phyloP scores from a whole-genome alignment of 129 eudicot genomes.

The Gnaphalium uliginosum region DNA sequence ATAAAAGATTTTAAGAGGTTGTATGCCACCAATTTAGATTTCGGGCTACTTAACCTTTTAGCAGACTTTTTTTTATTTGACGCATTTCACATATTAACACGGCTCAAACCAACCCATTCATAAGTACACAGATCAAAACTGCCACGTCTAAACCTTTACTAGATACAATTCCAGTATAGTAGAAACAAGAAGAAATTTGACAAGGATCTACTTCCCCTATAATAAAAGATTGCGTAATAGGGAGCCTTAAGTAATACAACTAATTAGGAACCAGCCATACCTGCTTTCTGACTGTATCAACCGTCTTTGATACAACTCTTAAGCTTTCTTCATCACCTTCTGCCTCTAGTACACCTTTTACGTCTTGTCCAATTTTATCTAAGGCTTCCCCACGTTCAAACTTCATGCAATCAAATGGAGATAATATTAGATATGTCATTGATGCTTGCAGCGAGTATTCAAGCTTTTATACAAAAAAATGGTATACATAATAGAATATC shows the following conservation, averaged over 20 bases:
- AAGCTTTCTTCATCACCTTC: constrained; percentile 89
- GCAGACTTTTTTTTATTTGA: not conserved
- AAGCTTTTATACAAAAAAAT: not conserved
- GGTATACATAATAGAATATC: not conserved
- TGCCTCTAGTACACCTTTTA: constrained; percentile 66
- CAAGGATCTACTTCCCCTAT: not conserved
- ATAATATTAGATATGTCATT: not conserved
- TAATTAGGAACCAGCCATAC: constrained; percentile 32
- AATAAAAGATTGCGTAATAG: not conserved
- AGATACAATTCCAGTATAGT: not conserved
- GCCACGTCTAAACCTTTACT: not conserved
- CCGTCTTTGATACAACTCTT: constrained; percentile 67
- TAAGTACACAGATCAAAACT: not conserved
- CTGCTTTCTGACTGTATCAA: constrained; percentile 90
- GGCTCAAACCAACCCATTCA: not conserved
- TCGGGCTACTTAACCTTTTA: not conserved
- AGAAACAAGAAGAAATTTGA: not conserved
- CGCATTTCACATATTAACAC: no score
- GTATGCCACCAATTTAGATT: not conserved
- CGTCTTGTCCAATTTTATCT: constrained; percentile 74
- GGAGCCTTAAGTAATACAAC: constrained; percentile 1
- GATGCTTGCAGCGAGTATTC: constrained; percentile 8
- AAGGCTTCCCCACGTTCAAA: constrained; percentile 97
- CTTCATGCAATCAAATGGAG: constrained; percentile 40
- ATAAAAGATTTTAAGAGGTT: not conserved